Base-by-base conservation (phyloP, 192 early-diverging fungal genomes). In the Rhizophagus sp. region DNA sequence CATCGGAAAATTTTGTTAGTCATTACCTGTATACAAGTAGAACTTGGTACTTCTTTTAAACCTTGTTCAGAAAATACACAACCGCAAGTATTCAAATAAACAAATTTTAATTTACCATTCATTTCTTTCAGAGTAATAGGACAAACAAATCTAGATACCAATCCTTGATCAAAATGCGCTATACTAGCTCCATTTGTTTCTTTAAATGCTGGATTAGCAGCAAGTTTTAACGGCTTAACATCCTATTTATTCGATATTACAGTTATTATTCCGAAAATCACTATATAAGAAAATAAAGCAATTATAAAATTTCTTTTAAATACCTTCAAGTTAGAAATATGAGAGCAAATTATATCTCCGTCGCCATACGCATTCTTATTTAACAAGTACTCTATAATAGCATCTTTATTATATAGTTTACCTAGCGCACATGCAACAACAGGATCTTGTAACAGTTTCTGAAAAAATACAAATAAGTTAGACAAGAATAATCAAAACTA, bases 51-150 rank as follows among this genome's bases (percentile, higher is more conserved):
- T 74, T 92, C 88, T 76, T 93, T 92, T 36, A 97, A 80, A 7
- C 94, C 94, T 73, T 92, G 88, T 67, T 93, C 92, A 15, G 95
- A 90, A 83, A 96, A 83, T 9, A 92, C 94, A 81, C 93, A 94
- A 4, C 96, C 96, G 85, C 95, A 96, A 8, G 86, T 87, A 25
- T 85, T 82, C 34, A 92, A 65, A 83, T 90, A 89, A 24, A 92
- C 87, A 83, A 87, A 92, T 36, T 90, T 85, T 69, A 86, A 85
- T 79, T 94, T 94, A 11, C 94, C 95, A 81, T 93, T 96, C 95
- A 96, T 96, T 83, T 96, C 95, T 75, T 92, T 91, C 81, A 90
- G 84, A 0, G 96, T 91, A 27, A 97, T 86, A 8, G 96, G 96
- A 80, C 96, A 97, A 41, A 92, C 84, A 76, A 89, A 97, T 61